A percentile compares a stretch with the other conserved stretches of the same genome.
These are phyloP conservation scores for Colletotrichum orbiculare DNA, from an alignment of 2,329 filamentous ascomycete species.

Conservation along the genomic window DNA sequence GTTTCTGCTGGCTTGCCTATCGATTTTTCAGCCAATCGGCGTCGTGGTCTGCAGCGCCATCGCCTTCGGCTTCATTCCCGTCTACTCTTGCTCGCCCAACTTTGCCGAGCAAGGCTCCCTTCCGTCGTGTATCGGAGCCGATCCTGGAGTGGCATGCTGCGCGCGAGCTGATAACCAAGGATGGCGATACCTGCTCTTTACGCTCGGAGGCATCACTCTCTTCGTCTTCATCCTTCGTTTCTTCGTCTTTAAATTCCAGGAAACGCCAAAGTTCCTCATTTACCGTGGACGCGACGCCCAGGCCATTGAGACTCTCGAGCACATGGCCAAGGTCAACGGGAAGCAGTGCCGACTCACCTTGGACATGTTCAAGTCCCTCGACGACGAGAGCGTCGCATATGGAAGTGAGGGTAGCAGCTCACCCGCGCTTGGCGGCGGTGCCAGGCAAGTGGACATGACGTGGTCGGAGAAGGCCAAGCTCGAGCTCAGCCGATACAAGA, in stretches of 20 bases:
- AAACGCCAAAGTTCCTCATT: constrained; percentile 69
- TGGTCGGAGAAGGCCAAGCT: constrained; percentile 23
- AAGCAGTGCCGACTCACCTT: constrained; percentile 20
- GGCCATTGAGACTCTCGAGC: constrained; percentile 64
- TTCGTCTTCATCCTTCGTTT: constrained; percentile 67
- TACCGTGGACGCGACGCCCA: constrained; percentile 63
- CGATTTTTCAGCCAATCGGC: constrained; percentile 66
- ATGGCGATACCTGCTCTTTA: constrained; percentile 68
- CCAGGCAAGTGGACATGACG: constrained; percentile 34
- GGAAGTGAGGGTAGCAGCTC: constrained; percentile 37
- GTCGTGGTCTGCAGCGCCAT: constrained; percentile 62
- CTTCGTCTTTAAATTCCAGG: constrained; percentile 65
- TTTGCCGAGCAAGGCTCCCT: constrained; percentile 57
- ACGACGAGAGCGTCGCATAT: constrained; percentile 38
- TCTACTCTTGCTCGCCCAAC: constrained; percentile 61
- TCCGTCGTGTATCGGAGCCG: constrained; percentile 54
- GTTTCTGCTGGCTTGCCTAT: constrained; percentile 63
- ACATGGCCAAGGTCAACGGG: constrained; percentile 64
- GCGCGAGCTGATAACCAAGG: constrained; percentile 61
- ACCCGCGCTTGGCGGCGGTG: constrained; percentile 26
- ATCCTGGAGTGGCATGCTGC: constrained; percentile 44
- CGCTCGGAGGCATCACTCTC: constrained; percentile 64
- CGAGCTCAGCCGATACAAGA: constrained; percentile 42
- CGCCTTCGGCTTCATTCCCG: constrained; percentile 64
- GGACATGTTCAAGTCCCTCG: constrained; percentile 26